phyloP scores from a whole-genome alignment of 352 stramenopile species.

The Phytophthora fragariaefolia region DNA sequence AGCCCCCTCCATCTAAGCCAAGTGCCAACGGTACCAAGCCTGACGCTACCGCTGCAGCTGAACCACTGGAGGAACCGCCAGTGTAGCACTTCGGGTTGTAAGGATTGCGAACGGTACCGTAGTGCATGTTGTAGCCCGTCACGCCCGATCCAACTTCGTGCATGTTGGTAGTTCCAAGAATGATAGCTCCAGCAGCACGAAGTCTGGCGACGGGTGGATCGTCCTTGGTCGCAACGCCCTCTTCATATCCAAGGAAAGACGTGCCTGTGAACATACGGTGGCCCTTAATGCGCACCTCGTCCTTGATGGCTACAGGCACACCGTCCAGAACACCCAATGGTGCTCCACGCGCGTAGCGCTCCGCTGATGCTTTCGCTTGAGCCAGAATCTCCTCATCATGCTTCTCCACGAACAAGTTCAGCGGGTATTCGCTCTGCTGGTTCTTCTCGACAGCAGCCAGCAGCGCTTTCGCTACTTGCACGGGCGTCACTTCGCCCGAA shows the following conservation, averaged over 20 bases:
- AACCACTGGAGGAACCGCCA: slow-evolving; percentile 92
- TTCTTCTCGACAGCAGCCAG: slow-evolving; percentile 62
- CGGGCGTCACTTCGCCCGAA: slow-evolving; percentile 50
- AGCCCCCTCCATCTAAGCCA: slow-evolving; percentile 89
- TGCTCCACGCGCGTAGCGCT: slow-evolving; percentile 71
- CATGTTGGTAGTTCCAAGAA: slow-evolving; percentile 92
- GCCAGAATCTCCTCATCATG: slow-evolving; percentile 74
- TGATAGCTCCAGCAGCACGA: slow-evolving; percentile 78
- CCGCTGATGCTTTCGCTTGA: slow-evolving; percentile 67
- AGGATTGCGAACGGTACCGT: slow-evolving; percentile 83
- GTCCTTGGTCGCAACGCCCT: slow-evolving; percentile 51
- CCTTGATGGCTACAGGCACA: slow-evolving; percentile 90
- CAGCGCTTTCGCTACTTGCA: slow-evolving; percentile 76
- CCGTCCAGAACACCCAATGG: slow-evolving; percentile 86
- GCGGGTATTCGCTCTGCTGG: slow-evolving; percentile 50
- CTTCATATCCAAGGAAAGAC: slow-evolving; percentile 71
- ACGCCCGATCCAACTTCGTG: slow-evolving; percentile 83
- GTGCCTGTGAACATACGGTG: slow-evolving; percentile 77
- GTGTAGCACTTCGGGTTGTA: slow-evolving; percentile 87
- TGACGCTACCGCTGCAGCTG: slow-evolving; percentile 84
- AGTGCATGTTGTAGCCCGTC: slow-evolving; percentile 83
- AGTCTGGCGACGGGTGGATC: slow-evolving; percentile 64
- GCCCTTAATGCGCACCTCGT: slow-evolving; percentile 80
- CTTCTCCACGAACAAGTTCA: slow-evolving; percentile 82
- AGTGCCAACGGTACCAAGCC: slow-evolving; percentile 90